Evolutionary conservation across 148 eudicot species (phyloP), one percentile per base, ranked within the genome.

Genomic region (Diospyros lotus): DNA sequence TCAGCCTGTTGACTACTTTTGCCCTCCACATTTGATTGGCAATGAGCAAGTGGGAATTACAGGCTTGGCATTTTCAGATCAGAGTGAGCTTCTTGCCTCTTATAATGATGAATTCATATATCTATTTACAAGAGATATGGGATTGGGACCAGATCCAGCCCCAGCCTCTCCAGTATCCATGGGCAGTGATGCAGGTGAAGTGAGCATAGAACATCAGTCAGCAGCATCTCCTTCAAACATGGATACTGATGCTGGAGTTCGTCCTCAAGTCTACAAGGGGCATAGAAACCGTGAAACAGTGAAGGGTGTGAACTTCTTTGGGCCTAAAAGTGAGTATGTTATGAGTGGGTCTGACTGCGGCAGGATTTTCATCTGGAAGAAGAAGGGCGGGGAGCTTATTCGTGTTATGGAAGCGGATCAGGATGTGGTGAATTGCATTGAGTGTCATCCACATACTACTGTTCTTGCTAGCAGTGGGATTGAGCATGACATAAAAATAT

Each of bases 321-420:
- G 98, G 66, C 93, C 98, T 12, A 90, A 86, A 56, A 78, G 87
- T 64, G 97, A 92, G 75, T 94, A 92, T 84, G 93, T 92, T 69
- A 87, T 87, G 71, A 94, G 98, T 82, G 98, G 97, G 55, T 94
- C 98, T 28, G 98, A 94, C 79, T 94, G 98, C 88, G 98, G 98
- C 55, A 84, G 91, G 44, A 92, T 94, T 63, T 94, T 90, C 80
- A 89, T 92, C 39, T 94, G 98, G 98, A 90, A 79, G 83, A 92
- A 94, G 82, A 92, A 80, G 74, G 85, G 79, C 18, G 93, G 89
- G 58, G 91, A 88, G 79, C 87, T 94, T 63, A 71, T 94, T 48
- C 98, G 98, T 77, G 97, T 90, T 50, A 90, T 94, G 87, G 90
- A 89, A 79, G 98, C 91, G 12, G 98, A 92, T 79, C 83, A 83